Base-by-base conservation (phyloP, 176 grass and related monocot species). In the Otatea glauca region DNA sequence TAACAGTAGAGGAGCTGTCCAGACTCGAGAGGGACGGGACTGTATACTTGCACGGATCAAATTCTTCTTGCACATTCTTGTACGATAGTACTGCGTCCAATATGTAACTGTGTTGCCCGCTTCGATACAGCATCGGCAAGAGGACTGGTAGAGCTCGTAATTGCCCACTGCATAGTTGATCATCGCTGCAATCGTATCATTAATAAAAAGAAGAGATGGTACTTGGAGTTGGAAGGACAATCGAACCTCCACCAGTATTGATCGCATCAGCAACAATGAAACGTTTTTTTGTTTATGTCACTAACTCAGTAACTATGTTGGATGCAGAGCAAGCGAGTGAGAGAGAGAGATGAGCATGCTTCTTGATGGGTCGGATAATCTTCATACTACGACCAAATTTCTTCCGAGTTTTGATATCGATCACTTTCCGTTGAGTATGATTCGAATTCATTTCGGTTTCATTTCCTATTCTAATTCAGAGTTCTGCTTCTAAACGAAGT, bases 121-220 rank as follows among this genome's bases (percentile, higher is more conserved):
- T 61, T 9, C n/a, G 58, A 25, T 61, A 42, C 12, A 16, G 24
- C 70, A 9, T 51, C 45, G 70, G 51, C 24, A 54, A 53, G 47
- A 21, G 25, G 47, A 35, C 16, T 53, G 48, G 27, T 12, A 7
- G 1, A 72, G 38, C 3, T 8, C 18, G 72, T 37, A 61, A 35
- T 32, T 44, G 67, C 66, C 68, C 39, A 7, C 53, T 2, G 50
- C 79, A 42, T 21, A 47, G 53, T 21, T n/a, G 50, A 82, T 82
- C 67, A 61, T 72, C 80, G 9, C 53, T 15, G 23, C 67, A 45
- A 35, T 14, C 35, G 21, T 75, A 55, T 35, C 72, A 75, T 75
- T 29, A 55, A 37, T 55, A 29, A 5, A 41, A 70, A 50, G 43
- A 29, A 72, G 44, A 5, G 8, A 5, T 29, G 15, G 24, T 72